Conservation (phyloP, 768 basidiomycete species). For the Hirschioporus abietinus region DNA sequence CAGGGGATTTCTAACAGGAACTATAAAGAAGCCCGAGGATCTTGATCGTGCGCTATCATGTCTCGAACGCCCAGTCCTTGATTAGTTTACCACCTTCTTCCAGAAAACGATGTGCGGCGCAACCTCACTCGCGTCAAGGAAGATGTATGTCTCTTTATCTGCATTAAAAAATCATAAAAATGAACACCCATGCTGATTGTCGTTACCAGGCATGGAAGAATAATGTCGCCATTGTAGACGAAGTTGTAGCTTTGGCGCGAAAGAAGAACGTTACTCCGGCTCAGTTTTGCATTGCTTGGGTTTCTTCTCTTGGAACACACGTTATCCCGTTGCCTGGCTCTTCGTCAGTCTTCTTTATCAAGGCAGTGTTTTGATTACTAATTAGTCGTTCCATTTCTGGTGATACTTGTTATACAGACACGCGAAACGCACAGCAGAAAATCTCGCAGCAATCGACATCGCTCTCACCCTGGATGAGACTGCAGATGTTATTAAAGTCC, state of each 20-base stretch:
- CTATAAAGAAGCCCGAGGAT: conserved; percentile 36
- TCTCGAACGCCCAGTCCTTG: no score
- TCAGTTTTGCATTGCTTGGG: conserved; percentile 38
- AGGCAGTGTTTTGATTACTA: neutral
- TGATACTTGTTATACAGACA: conserved; percentile 10
- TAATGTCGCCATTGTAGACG: conserved; percentile 38
- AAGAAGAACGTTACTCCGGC: conserved; percentile 37
- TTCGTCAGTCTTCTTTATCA: conserved; percentile 12
- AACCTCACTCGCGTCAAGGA: conserved; percentile 39
- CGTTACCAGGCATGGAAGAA: conserved; percentile 18
- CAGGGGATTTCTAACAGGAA: conserved; percentile 46
- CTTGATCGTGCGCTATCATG: conserved; percentile 8
- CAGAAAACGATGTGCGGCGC: conserved; percentile 36
- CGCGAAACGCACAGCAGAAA: conserved; percentile 39
- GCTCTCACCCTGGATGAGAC: conserved; percentile 36
- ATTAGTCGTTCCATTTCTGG: neutral
- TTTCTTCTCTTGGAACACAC: conserved; percentile 31
- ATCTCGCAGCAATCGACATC: conserved; percentile 37
- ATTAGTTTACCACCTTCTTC: no score
- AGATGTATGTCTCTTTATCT: conserved; percentile 28
- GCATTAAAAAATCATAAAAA: neutral
- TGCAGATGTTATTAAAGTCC: conserved; percentile 32
- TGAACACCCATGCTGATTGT: neutral
- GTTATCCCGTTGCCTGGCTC: conserved; percentile 48
- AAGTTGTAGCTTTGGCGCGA: conserved; percentile 32